Evolutionary conservation across 352 stramenopile genomes (phyloP).

Genomic region (Globisporangium emineosum): DNA sequence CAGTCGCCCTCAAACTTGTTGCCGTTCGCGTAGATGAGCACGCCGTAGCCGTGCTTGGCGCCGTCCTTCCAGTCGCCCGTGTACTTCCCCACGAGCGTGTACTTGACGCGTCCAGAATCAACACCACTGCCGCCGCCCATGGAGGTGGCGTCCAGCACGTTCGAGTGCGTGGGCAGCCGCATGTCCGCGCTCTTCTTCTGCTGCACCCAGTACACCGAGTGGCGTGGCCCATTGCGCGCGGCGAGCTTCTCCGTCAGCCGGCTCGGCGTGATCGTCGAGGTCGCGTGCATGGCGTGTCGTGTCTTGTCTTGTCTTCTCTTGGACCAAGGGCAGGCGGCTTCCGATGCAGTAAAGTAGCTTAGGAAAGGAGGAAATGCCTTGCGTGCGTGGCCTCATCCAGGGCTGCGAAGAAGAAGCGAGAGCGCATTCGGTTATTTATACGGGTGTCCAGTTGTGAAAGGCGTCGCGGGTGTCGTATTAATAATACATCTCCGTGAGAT

Average conservation of each 20-base stretch:
- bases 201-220: constrained; percentile 85
- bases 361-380: too few species aligned
- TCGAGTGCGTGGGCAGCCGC: constrained; percentile 29
- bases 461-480: too few species aligned
- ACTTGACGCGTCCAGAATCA: constrained; percentile 45
- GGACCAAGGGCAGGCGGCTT: too few species aligned
- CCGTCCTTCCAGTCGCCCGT: constrained; percentile 93
- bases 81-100: constrained; percentile 80
- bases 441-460: too few species aligned
- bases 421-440: too few species aligned
- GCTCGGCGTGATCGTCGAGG: constrained; percentile 31
- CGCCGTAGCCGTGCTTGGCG: constrained; percentile 91
- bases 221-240: constrained; percentile 55
- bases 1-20: constrained; percentile 91
- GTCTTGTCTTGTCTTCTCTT: not conserved
- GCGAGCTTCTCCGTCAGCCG: constrained; percentile 50
- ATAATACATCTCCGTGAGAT: too few species aligned
- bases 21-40: constrained; percentile 86
- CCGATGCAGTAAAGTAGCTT: too few species aligned
- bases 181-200: constrained; percentile 26
- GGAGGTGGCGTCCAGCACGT: constrained; percentile 22
- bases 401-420: too few species aligned
- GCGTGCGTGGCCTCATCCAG: too few species aligned
- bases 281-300: constrained; percentile 7
- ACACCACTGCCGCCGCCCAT: constrained; percentile 24